phyloP scores from a whole-genome alignment of 2,329 filamentous ascomycete genomes.

The Trichoderma atroviride region DNA sequence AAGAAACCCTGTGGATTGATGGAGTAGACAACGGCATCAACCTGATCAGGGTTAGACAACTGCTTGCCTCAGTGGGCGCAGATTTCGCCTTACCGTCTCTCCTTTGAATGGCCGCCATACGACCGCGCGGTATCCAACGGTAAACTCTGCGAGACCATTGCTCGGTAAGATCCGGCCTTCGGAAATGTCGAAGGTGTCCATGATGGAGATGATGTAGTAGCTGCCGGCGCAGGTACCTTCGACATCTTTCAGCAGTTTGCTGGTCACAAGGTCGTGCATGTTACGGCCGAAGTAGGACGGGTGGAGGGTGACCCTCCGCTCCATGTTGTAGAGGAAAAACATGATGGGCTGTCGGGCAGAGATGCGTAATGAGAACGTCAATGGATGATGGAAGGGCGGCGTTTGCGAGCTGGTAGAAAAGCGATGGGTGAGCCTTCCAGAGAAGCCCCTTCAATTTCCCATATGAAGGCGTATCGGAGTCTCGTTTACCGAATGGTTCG shows the following conservation, averaged over 20 bases:
- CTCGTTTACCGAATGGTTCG: neutral
- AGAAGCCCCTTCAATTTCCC: constrained; percentile 3
- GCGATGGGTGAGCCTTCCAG: neutral
- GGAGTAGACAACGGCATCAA: constrained; percentile 90
- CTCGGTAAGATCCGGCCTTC: constrained; percentile 91
- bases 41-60: constrained; percentile 56
- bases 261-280: constrained; percentile 88
- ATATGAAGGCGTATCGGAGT: neutral
- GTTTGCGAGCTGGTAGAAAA: neutral
- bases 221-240: constrained; percentile 94
- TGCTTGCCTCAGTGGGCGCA: constrained; percentile 27
- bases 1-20: constrained; percentile 94
- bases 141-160: constrained; percentile 91
- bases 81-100: constrained; percentile 73
- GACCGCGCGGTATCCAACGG: constrained; percentile 90
- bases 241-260: constrained; percentile 87
- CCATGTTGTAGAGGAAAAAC: constrained; percentile 98
- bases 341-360: constrained; percentile 54
- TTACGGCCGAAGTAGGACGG: constrained; percentile 96
- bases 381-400: neutral
- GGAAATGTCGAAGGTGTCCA: constrained; percentile 94
- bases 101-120: constrained; percentile 98
- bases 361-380: constrained; percentile 5
- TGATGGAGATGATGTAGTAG: constrained; percentile 97
- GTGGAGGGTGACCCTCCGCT: constrained; percentile 91